phyloP scores from a whole-genome alignment of 1,284 basidiomycete genomes.

The Rugosomyces carneus region DNA sequence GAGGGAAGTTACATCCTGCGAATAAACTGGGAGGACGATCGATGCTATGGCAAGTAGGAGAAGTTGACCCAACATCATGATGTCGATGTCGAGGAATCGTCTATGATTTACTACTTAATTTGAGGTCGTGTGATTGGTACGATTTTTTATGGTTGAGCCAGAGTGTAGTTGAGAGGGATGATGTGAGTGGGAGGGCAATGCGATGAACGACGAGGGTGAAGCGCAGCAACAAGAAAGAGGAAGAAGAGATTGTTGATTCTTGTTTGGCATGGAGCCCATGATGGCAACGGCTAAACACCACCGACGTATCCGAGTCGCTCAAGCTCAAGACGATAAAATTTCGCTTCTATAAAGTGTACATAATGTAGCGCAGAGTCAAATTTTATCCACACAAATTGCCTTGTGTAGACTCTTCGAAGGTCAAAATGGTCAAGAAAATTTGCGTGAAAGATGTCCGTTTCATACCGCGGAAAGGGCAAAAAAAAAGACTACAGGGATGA shows the following conservation, averaged over 20 bases:
- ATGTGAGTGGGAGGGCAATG: constrained; percentile 22
- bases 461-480: constrained; percentile 13
- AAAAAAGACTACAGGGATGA: constrained; percentile 18
- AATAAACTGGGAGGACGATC: constrained; percentile 30
- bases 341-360: constrained; percentile 15
- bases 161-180: constrained; percentile 11
- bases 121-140: constrained; percentile 1
- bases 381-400: too few species aligned
- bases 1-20: constrained; percentile 49
- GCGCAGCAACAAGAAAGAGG: constrained; percentile 9
- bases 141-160: constrained; percentile 3
- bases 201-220: constrained; percentile 9
- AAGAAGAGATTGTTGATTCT: constrained; percentile 20
- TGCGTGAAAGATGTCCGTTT: constrained; percentile 17
- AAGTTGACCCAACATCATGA: constrained; percentile 34
- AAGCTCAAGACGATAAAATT: neutral
- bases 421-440: neutral
- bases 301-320: neutral
- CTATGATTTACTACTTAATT: constrained; percentile 9
- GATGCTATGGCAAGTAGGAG: constrained; percentile 35
- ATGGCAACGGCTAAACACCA: constrained; percentile 9
- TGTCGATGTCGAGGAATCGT: constrained; percentile 9
- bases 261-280: constrained; percentile 27
- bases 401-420: neutral
- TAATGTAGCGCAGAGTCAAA: neutral